Percentiles rank a stretch among this genome's conserved stretches.
Conservation (phyloP, 2,329 filamentous ascomycete species). For the Pseudogymnoascus sp. region DNA sequence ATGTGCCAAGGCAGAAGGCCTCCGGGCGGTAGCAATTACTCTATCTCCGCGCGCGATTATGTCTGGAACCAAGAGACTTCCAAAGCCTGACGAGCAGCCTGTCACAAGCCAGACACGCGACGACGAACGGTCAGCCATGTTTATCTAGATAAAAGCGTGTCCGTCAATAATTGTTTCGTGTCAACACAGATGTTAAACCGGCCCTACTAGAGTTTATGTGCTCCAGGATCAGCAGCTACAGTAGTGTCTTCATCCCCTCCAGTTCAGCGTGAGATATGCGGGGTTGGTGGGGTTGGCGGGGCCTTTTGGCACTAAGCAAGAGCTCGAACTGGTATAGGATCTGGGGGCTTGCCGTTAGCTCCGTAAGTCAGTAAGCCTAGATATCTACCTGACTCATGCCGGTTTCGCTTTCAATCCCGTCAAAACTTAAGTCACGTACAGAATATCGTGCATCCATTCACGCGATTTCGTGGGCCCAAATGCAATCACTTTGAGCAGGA, state of each 20-base stretch:
- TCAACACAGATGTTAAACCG: not conserved
- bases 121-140: not conserved
- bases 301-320: no score
- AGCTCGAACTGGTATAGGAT: no score
- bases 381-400: not conserved
- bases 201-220: not conserved
- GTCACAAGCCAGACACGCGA: conserved; percentile 20
- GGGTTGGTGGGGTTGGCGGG: no score
- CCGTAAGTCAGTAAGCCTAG: not conserved
- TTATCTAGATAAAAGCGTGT: not conserved
- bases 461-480: not conserved
- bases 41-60: conserved; percentile 15
- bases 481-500: not conserved
- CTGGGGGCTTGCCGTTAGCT: not conserved
- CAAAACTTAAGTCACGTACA: not conserved
- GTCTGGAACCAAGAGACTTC: conserved; percentile 12
- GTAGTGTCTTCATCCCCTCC: no score
- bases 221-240: not conserved
- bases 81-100: conserved; percentile 19
- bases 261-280: no score
- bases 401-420: no score
- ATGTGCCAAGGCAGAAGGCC: not conserved
- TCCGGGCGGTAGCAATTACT: conserved; percentile 16
- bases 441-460: not conserved
- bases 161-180: not conserved